Percentiles rank a stretch among this genome's conserved stretches.
Evolutionary conservation across 129 eudicot genomes (phyloP).

Genomic region (Pseudognaphalium luteoalbum): DNA sequence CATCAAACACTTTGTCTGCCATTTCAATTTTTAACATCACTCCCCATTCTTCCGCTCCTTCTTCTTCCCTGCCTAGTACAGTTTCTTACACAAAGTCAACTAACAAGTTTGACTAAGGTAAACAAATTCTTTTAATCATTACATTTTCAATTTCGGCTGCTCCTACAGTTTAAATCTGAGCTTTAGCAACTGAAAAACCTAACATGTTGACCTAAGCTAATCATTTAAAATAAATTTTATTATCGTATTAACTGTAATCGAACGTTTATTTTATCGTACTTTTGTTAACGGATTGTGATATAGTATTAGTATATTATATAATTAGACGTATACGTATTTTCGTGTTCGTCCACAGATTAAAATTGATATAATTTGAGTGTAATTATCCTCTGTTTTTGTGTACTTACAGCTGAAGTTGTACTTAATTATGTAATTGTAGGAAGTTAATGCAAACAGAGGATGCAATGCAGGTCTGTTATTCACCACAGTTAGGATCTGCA

Average conservation of each 20-base stretch:
- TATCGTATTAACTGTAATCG: slow-evolving; percentile 17
- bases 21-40: slow-evolving; percentile 6
- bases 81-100: not conserved
- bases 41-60: slow-evolving; percentile 1
- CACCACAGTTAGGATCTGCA: slow-evolving; percentile 42
- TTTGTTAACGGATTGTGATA: slow-evolving; percentile 16
- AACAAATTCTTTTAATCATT: not conserved
- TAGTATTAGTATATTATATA: not conserved
- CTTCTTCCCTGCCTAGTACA: slow-evolving; percentile 1
- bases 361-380: not conserved
- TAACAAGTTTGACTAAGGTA: not conserved
- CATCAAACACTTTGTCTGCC: slow-evolving; percentile 34
- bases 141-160: not conserved
- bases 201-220: slow-evolving; percentile 11
- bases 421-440: not conserved
- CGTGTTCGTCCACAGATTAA: slow-evolving; percentile 28
- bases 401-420: not conserved
- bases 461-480: slow-evolving; percentile 41
- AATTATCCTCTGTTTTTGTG: not conserved
- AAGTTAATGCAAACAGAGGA: slow-evolving; percentile 1
- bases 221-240: not conserved
- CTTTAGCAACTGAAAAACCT: not conserved
- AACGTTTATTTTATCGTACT: slow-evolving; percentile 4
- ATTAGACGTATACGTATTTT: slow-evolving; percentile 26
- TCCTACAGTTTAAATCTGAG: slow-evolving; percentile 6